These are phyloP conservation scores for Fusarium brachygibbosum DNA, from an alignment of 2,329 filamentous ascomycete genomes.

Conservation along the genomic window DNA sequence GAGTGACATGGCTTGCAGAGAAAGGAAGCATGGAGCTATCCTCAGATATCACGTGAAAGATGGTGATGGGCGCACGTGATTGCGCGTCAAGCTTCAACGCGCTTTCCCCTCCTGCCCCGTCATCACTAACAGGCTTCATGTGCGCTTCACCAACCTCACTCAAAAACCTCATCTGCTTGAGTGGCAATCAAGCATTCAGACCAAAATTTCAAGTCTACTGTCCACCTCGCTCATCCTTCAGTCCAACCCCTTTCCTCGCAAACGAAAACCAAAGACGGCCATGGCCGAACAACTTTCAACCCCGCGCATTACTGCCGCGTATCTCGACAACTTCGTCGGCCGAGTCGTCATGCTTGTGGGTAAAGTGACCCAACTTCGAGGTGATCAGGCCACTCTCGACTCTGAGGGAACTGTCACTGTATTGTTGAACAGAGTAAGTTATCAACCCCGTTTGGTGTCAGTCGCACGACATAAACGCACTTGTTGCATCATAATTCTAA, in stretches of 20 bases:
- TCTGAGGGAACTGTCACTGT: constrained; percentile 82
- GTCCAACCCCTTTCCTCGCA: not conserved
- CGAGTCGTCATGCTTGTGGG: constrained; percentile 87
- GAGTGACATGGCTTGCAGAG: not conserved
- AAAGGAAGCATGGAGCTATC: not conserved
- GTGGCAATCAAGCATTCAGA: not conserved
- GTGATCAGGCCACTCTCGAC: constrained; percentile 84
- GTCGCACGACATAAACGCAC: constrained; percentile 1
- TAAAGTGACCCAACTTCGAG: constrained; percentile 84
- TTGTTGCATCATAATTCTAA: constrained; percentile 8
- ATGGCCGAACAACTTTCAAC: constrained; percentile 78
- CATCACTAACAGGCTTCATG: constrained; percentile 32
- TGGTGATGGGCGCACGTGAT: constrained; percentile 20
- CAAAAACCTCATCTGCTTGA: not conserved
- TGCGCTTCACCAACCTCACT: not conserved
- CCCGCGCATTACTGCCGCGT: constrained; percentile 84
- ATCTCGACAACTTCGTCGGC: constrained; percentile 81
- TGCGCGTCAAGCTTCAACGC: constrained; percentile 39
- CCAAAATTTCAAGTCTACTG: rapidly evolving
- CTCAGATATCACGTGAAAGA: constrained; percentile 2
- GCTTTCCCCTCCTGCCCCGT: constrained; percentile 24
- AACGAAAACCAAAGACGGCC: constrained; percentile 43
- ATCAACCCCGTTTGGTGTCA: not conserved
- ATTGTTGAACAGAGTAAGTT: constrained; percentile 77
- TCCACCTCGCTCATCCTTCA: not conserved